Conservation (phyloP, 2,329 filamentous ascomycete genomes). For the Trematosphaeria pertusa region DNA sequence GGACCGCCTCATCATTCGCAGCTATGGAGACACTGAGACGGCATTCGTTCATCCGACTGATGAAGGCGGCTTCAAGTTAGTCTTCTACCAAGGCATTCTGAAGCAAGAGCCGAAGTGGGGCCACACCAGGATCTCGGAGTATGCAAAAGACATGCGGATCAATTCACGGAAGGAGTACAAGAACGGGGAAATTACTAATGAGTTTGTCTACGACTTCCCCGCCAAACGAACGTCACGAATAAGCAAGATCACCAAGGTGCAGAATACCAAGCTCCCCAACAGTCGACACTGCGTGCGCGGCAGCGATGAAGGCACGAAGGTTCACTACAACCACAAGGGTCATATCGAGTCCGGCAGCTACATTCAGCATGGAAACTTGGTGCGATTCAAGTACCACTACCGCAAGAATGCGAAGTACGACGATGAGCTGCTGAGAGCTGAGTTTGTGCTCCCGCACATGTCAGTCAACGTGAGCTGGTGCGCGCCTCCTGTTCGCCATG, state of each 20-base stretch:
- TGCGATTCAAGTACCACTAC: constrained; percentile 63
- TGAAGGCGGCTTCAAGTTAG: constrained; percentile 46
- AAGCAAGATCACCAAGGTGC: constrained; percentile 48
- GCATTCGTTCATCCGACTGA: constrained; percentile 54
- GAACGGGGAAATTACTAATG: constrained; percentile 53
- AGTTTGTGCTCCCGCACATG: constrained; percentile 62
- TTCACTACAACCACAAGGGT: constrained; percentile 61
- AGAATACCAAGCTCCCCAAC: constrained; percentile 46
- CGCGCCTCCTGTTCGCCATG: constrained; percentile 57
- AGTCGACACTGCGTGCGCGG: constrained; percentile 56
- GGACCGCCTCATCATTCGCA: constrained; percentile 56
- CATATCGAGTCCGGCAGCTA: constrained; percentile 62
- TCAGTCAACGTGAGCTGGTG: constrained; percentile 63
- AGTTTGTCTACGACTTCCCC: constrained; percentile 59
- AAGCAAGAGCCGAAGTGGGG: constrained; percentile 55
- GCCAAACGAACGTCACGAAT: constrained; percentile 35
- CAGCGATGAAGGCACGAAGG: constrained; percentile 53
- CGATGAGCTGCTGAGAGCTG: constrained; percentile 63
- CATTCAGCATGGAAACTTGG: constrained; percentile 59
- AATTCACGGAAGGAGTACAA: constrained; percentile 53
- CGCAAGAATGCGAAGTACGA: constrained; percentile 61
- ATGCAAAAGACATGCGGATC: constrained; percentile 56
- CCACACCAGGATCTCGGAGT: constrained; percentile 57
- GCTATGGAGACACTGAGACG: constrained; percentile 57
- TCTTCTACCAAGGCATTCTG: constrained; percentile 46